A percentile compares a stretch with the other conserved stretches of the same genome.
These are phyloP conservation scores for Henckelia pumila DNA, from an alignment of 257 asterid genomes.

Conservation along the genomic window DNA sequence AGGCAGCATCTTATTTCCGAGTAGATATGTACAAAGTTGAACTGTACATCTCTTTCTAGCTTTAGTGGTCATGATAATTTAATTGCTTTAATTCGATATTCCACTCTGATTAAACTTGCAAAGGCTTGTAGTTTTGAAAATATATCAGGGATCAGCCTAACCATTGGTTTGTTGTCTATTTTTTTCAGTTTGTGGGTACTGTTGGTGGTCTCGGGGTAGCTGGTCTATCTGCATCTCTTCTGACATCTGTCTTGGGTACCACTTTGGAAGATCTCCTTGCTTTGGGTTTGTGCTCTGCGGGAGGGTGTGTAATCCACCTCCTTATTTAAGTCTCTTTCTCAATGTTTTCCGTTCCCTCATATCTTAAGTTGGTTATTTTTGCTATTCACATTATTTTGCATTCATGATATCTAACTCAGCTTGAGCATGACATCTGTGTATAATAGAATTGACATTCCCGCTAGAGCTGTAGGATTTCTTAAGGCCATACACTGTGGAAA, in stretches of 20 bases:
- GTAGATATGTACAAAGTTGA: not conserved
- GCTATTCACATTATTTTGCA: not conserved
- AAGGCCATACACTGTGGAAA: not conserved
- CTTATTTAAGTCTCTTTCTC: constrained; percentile 11
- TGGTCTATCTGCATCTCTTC: constrained; percentile 88
- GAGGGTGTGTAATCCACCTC: constrained; percentile 57
- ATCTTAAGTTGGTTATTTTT: not conserved
- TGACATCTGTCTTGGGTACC: constrained; percentile 84
- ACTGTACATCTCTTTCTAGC: not conserved
- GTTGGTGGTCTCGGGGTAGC: constrained; percentile 94
- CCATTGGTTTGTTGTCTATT: constrained; percentile 20
- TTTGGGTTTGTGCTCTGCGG: constrained; percentile 93
- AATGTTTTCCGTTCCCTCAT: not conserved
- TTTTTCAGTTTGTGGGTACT: constrained; percentile 71
- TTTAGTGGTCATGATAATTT: not conserved
- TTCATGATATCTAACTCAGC: not conserved
- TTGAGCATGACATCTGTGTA: not conserved
- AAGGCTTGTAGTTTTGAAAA: not conserved
- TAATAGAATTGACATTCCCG: not conserved
- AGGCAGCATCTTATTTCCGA: not conserved
- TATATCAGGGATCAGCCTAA: not conserved
- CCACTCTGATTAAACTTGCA: not conserved
- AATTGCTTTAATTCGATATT: not conserved
- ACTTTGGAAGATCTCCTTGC: constrained; percentile 95
- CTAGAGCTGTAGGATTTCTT: not conserved